Evolutionary conservation across 176 grass and related monocot genomes (phyloP).

Genomic region (Oryza rufipogon): DNA sequence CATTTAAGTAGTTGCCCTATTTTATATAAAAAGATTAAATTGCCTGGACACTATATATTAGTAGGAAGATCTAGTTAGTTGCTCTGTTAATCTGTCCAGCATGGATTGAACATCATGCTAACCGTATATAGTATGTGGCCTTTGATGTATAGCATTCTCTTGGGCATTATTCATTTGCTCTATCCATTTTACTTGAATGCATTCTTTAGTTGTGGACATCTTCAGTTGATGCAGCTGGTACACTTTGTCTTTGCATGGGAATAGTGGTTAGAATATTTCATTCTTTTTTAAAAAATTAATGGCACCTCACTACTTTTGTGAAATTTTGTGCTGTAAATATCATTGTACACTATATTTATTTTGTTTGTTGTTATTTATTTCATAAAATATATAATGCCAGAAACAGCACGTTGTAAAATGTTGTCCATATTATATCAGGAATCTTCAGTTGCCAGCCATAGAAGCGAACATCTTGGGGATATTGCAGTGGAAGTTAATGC

Average conservation of each 20-base stretch:
- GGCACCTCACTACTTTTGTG: conserved; percentile 10
- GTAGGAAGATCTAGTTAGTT: conserved; percentile 26
- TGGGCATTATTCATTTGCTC: neutral
- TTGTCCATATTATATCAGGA: conserved; percentile 46
- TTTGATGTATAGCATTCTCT: neutral
- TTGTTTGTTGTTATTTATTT: conserved; percentile 13
- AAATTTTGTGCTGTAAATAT: neutral
- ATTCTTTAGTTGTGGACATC: conserved; percentile 23
- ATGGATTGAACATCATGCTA: conserved; percentile 22
- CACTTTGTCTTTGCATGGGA: neutral
- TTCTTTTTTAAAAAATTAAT: conserved; percentile 15
- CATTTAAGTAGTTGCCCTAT: no score
- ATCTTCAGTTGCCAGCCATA: conserved; percentile 13
- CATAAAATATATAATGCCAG: conserved; percentile 23
- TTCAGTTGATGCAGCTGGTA: neutral
- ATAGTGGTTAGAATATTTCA: conserved; percentile 7
- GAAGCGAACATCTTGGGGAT: conserved; percentile 38
- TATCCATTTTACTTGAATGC: conserved; percentile 4
- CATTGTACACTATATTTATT: conserved; percentile 11
- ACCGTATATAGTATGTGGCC: conserved; percentile 10
- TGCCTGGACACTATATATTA: neutral
- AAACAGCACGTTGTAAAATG: conserved; percentile 30
- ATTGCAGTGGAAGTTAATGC: conserved; percentile 34
- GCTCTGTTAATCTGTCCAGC: conserved; percentile 2
- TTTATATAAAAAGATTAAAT: neutral